Conservation (phyloP, 805 yeast species). For the Wickerhamiella parazyma region DNA sequence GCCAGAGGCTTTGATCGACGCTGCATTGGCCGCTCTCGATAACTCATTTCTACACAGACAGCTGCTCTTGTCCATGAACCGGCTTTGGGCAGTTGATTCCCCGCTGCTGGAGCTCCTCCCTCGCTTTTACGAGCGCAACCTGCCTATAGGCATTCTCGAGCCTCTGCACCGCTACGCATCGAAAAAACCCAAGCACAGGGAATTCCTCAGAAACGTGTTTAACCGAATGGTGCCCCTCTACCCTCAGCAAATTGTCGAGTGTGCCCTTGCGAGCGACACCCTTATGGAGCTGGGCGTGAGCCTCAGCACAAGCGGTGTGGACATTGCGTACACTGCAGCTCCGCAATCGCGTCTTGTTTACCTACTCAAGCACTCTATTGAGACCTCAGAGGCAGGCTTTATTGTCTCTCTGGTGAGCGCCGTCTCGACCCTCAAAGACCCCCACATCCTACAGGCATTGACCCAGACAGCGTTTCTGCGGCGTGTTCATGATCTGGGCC, state of each 20-base stretch:
- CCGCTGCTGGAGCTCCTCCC: not conserved
- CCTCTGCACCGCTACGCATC: conserved; percentile 1
- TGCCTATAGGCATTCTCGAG: not conserved
- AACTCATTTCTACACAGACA: not conserved
- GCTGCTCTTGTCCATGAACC: not conserved
- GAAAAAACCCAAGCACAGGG: not conserved
- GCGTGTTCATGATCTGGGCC: not conserved
- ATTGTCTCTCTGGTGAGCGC: not conserved
- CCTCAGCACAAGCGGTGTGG: not conserved
- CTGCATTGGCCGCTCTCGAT: not conserved
- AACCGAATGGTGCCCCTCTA: not conserved
- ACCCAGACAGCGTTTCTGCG: not conserved
- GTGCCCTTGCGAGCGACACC: not conserved
- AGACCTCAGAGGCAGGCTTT: not conserved
- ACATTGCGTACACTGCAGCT: not conserved
- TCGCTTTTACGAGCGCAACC: not conserved
- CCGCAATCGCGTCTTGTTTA: not conserved
- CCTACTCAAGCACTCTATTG: not conserved
- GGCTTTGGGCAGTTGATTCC: not conserved
- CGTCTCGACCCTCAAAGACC: not conserved
- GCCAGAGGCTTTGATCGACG: not conserved
- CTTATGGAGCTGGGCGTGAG: not conserved
- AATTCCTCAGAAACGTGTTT: not conserved
- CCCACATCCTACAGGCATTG: not conserved
- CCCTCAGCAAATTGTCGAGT: not conserved